Evolutionary conservation across 148 eudicot species (phyloP).

Genomic region (Rhododendron vialii): DNA sequence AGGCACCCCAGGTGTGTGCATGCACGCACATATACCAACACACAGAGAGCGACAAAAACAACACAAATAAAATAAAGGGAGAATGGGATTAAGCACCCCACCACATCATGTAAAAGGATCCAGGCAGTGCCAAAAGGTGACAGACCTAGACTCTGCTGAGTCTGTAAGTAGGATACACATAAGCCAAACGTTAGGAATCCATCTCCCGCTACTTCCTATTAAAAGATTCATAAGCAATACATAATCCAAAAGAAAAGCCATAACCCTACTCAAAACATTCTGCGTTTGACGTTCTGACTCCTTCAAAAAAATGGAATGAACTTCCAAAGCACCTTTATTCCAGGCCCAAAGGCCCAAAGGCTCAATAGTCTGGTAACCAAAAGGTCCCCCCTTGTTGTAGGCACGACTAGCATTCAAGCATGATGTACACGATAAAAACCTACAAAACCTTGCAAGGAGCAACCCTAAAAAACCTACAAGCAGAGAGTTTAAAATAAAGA

Average conservation of each 20-base stretch:
- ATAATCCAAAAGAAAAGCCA: background rate
- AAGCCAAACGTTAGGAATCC: background rate
- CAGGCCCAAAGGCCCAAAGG: background rate
- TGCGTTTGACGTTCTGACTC: background rate
- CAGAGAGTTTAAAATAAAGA: background rate
- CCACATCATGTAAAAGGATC: background rate
- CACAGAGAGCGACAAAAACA: background rate
- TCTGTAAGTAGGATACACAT: background rate
- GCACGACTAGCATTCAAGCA: background rate
- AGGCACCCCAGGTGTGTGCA: background rate
- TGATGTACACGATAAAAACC: background rate
- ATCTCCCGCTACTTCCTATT: background rate
- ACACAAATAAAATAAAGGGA: background rate
- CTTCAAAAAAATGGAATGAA: background rate
- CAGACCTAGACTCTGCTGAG: background rate
- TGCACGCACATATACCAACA: background rate
- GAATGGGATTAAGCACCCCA: background rate
- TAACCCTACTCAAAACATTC: background rate
- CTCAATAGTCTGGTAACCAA: background rate
- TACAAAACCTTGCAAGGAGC: background rate
- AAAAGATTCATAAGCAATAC: background rate
- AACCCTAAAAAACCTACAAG: background rate
- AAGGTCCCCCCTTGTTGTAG: background rate
- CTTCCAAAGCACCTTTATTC: background rate
- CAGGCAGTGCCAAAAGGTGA: background rate